These are phyloP conservation scores for Phialemonium atrogriseum DNA, from an alignment of 2,329 filamentous ascomycete species.

Conservation along the genomic window DNA sequence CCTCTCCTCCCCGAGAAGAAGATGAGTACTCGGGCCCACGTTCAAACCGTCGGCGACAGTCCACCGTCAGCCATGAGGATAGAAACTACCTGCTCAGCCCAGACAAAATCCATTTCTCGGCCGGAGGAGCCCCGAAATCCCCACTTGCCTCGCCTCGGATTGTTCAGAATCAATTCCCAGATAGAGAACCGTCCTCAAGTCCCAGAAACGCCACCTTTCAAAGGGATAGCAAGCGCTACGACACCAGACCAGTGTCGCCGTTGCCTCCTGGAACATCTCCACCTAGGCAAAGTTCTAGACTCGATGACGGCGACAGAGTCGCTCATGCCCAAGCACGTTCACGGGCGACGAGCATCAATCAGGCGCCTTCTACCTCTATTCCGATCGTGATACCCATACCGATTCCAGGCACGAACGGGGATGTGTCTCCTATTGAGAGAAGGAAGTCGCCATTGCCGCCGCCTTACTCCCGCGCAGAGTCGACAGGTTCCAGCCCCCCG, in stretches of 20 bases:
- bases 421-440: slow-evolving; percentile 12
- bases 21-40: slow-evolving; percentile 25
- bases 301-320: neutral
- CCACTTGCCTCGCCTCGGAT: slow-evolving; percentile 23
- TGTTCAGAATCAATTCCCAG: slow-evolving; percentile 10
- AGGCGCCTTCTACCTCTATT: slow-evolving; percentile 9
- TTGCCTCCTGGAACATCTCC: neutral
- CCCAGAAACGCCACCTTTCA: slow-evolving; percentile 14
- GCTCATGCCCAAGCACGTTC: neutral
- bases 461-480: slow-evolving; percentile 13
- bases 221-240: slow-evolving; percentile 1
- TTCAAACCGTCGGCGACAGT: slow-evolving; percentile 23
- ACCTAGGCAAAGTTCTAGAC: neutral
- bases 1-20: slow-evolving; percentile 19
- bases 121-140: slow-evolving; percentile 20
- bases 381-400: slow-evolving; percentile 11
- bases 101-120: slow-evolving; percentile 10
- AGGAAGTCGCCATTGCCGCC: slow-evolving; percentile 14
- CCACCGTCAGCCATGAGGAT: slow-evolving; percentile 26
- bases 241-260: neutral
- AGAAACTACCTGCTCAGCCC: slow-evolving; percentile 14
- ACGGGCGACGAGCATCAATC: slow-evolving; percentile 3
- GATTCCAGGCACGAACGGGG: slow-evolving; percentile 10
- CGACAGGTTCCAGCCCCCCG: slow-evolving; percentile 14
- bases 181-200: slow-evolving; percentile 9